Percentiles rank a stretch among this genome's conserved stretches.
These are phyloP conservation scores for Metschnikowia proteae DNA, from an alignment of 805 yeast species.

Conservation along the genomic window DNA sequence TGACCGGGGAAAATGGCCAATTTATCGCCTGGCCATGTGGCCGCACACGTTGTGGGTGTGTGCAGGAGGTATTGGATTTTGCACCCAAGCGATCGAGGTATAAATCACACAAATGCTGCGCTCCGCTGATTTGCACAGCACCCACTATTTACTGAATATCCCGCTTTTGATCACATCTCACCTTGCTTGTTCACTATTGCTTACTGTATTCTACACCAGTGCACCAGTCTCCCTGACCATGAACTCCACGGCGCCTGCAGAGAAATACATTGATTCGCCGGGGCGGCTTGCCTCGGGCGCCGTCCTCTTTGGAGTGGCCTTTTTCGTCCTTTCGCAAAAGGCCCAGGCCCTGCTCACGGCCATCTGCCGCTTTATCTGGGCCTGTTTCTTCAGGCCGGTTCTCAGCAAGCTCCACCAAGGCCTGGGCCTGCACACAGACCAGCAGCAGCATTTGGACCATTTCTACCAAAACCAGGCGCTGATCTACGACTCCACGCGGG, in stretches of 20 bases:
- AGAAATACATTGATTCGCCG: not conserved
- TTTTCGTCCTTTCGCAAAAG: not conserved
- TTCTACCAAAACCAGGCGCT: slow-evolving; percentile 77
- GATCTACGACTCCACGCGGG: slow-evolving; percentile 71
- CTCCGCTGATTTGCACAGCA: slow-evolving; percentile 1
- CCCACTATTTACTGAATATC: too few species aligned
- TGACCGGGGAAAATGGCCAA: not conserved
- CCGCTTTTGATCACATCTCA: not conserved
- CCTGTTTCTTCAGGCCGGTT: slow-evolving; percentile 61
- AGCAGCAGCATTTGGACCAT: slow-evolving; percentile 59
- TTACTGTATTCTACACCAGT: too few species aligned
- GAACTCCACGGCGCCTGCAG: not conserved
- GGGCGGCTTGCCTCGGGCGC: not conserved
- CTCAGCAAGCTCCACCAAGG: slow-evolving; percentile 19
- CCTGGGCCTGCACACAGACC: slow-evolving; percentile 16
- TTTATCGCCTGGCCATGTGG: slow-evolving; percentile 11
- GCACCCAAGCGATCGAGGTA: slow-evolving; percentile 8
- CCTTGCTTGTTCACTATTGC: not conserved
- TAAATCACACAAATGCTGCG: too few species aligned
- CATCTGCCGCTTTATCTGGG: slow-evolving; percentile 35
- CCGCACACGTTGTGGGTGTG: slow-evolving; percentile 12
- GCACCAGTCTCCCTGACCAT: not conserved
- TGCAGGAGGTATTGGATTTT: slow-evolving; percentile 11
- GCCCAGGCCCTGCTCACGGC: slow-evolving; percentile 19
- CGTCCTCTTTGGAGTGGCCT: not conserved